Percentiles rank a stretch among this genome's conserved stretches.
phyloP scores from a whole-genome alignment of 768 basidiomycete genomes.

The Tulasnella sp. region DNA sequence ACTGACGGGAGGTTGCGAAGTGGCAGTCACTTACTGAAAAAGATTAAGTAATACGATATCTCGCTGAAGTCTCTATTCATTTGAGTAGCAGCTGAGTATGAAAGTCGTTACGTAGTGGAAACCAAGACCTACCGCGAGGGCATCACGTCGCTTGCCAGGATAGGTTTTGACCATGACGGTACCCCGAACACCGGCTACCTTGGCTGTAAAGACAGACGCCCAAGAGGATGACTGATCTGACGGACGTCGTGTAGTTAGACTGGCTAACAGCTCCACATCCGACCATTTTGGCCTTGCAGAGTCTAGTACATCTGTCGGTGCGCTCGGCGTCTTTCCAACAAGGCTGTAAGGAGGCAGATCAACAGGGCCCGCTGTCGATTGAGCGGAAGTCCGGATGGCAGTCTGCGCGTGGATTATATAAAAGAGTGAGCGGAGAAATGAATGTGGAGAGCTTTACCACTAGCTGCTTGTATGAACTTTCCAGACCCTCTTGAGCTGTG shows the following conservation, averaged over 20 bases:
- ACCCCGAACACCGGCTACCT: background rate
- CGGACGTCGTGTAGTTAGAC: background rate
- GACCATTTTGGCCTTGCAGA: background rate
- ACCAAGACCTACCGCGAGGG: background rate
- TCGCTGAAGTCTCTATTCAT: background rate
- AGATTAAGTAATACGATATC: background rate
- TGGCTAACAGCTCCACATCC: background rate
- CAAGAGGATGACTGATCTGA: background rate
- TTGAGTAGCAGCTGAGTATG: background rate
- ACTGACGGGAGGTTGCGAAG: background rate
- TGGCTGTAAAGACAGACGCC: background rate
- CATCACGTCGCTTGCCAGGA: background rate
- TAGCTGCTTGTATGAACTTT: background rate
- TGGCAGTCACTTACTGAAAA: background rate
- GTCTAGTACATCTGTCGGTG: background rate
- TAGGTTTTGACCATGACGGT: background rate
- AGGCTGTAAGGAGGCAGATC: background rate
- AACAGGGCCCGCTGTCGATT: background rate
- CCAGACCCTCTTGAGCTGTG: background rate
- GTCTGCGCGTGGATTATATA: background rate
- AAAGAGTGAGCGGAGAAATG: background rate
- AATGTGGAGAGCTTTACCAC: background rate
- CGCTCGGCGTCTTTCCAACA: background rate
- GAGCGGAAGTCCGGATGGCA: background rate
- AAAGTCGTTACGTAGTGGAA: background rate